These are phyloP conservation scores for Crassisporium funariophilum DNA, from an alignment of 768 basidiomycete species.

Conservation along the genomic window DNA sequence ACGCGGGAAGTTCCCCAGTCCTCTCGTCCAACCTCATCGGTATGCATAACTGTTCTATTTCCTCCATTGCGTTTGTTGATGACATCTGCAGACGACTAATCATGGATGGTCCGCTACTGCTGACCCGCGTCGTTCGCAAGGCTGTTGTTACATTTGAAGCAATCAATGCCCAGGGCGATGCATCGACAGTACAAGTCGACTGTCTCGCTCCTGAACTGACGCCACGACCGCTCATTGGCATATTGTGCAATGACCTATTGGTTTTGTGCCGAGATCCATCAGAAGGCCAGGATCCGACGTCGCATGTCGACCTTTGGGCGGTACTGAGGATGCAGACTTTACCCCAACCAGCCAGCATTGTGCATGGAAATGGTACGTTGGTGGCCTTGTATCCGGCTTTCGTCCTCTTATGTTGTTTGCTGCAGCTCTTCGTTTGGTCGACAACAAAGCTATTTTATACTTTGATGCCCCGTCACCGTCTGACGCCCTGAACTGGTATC, in stretches of 20 bases:
- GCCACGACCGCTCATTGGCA: slow-evolving; percentile 74
- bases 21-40: slow-evolving; percentile 98
- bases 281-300: slow-evolving; percentile 73
- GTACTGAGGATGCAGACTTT: slow-evolving; percentile 95
- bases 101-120: slow-evolving; percentile 84
- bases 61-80: neutral
- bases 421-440: slow-evolving; percentile 81
- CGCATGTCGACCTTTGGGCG: slow-evolving; percentile 90
- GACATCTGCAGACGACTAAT: slow-evolving; percentile 70
- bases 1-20: slow-evolving; percentile 89
- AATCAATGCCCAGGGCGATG: slow-evolving; percentile 73
- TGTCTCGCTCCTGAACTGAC: slow-evolving; percentile 87
- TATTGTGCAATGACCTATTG: slow-evolving; percentile 91
- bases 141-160: slow-evolving; percentile 80
- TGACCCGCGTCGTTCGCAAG: slow-evolving; percentile 92
- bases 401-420: neutral
- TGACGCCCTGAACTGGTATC: slow-evolving; percentile 87
- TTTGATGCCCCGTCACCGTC: slow-evolving; percentile 85
- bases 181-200: slow-evolving; percentile 85
- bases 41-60: slow-evolving; percentile 36
- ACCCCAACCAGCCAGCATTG: slow-evolving; percentile 87
- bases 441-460: slow-evolving; percentile 90
- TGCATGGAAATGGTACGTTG: slow-evolving; percentile 79
- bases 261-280: slow-evolving; percentile 89
- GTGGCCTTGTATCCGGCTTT: neutral